Conservation (phyloP, 139 green algal species). For the Chlamydomonas incerta region DNA sequence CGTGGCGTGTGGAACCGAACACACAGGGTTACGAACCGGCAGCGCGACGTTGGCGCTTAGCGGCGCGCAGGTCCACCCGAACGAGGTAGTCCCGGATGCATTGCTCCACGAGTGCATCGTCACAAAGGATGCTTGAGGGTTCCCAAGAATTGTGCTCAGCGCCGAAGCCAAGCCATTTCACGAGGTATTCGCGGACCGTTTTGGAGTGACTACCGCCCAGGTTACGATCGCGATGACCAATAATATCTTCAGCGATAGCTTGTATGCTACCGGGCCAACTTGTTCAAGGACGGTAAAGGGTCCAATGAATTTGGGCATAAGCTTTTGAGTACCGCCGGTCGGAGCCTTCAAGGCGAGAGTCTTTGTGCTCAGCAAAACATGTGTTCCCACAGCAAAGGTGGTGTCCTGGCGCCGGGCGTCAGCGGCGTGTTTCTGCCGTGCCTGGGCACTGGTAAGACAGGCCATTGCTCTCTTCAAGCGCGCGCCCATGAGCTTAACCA, state of each 20-base stretch:
- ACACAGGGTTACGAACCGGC: too few species aligned
- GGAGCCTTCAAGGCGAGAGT: too few species aligned
- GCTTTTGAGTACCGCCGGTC: slow-evolving; percentile 38
- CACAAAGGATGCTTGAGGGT: too few species aligned
- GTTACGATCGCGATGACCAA: neutral
- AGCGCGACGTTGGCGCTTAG: too few species aligned
- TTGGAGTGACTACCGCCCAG: neutral
- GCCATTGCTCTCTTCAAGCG: neutral
- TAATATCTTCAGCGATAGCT: slow-evolving; percentile 31
- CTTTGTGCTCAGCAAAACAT: slow-evolving; percentile 44
- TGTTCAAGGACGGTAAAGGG: slow-evolving; percentile 40
- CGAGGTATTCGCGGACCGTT: too few species aligned
- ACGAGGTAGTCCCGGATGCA: too few species aligned
- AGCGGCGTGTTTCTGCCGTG: slow-evolving; percentile 13
- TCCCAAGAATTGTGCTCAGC: too few species aligned
- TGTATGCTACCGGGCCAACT: slow-evolving; percentile 24
- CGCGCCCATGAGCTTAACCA: slow-evolving; percentile 21
- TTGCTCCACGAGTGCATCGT: too few species aligned
- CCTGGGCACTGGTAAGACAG: slow-evolving; percentile 31
- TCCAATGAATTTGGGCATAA: slow-evolving; percentile 53
- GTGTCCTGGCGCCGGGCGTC: neutral
- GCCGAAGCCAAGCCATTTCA: too few species aligned
- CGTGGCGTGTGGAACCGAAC: too few species aligned
- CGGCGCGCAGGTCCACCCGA: too few species aligned
- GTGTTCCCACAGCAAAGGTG: neutral